Base-by-base conservation (phyloP, 2,329 filamentous ascomycete genomes). In the Thelonectria olida region DNA sequence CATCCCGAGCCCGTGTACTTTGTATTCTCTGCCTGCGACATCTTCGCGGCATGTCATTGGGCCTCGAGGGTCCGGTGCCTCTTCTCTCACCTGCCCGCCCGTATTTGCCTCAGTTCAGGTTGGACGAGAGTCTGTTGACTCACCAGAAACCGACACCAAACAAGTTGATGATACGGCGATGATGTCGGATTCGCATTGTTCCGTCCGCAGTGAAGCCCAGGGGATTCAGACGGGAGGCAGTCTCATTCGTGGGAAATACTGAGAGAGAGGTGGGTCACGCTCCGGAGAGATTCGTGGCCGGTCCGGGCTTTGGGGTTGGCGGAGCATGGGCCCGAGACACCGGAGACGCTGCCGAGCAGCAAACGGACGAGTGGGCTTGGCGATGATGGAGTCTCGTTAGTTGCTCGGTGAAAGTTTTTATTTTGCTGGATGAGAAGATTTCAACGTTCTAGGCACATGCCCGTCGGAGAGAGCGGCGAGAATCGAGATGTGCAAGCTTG, bases 191-290 rank as follows among this genome's bases (percentile, higher is more conserved):
- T 54, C 34, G 34, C 27, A 51, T 45, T 61, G 51, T 61, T 44
- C 51, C 45, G 58, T 61, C 47, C 34, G 39, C 27, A 54, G 51
- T 39, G 13, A 38, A 36, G 27, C 7, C 27, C 34, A 44, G 34
- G 41, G 27, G 22, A 17, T 13, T 28, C 27, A 13, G 23, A 27
- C 27, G 25, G 28, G 23, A 22, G 9, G 12, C 31, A 27, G 20
- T 36, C 20, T 49, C 20, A 62, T 62, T 62, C 59, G 59, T 62
- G 59, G 59, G 59, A 58, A 62, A 62, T 58, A 57, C 48, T 54
- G 58, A 31, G 23, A 19, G 23, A 25, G 28, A 23, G 41, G 51
- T 61, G 58, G 58, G 47, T 28, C 31, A 42, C 28, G 28, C 4
- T 17, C 41, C 58, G 53, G 53, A 58, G 58, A 58, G 27, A 61